These are phyloP conservation scores for Plasmodium vivax DNA, from an alignment of 169 alveolate species.

Conservation along the genomic window DNA sequence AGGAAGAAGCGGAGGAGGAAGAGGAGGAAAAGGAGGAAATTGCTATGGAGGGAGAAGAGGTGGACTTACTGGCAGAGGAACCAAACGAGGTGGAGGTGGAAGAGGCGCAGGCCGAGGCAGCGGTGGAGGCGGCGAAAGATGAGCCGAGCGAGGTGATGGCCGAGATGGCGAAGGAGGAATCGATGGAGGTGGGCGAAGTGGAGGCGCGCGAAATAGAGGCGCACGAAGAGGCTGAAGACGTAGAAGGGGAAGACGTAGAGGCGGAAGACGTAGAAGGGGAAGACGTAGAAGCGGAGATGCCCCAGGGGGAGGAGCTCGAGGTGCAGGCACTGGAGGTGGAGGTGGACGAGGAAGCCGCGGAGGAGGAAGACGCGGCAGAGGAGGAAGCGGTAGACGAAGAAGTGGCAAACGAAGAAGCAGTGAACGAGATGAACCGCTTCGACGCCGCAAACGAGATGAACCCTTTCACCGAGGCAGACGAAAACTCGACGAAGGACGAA, in stretches of 20 bases:
- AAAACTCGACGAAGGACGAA: not conserved
- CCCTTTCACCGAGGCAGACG: not conserved
- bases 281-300: not conserved
- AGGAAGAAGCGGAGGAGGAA: not conserved
- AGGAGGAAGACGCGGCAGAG: not conserved
- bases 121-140: not conserved
- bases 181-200: not conserved
- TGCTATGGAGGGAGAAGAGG: not conserved
- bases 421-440: not conserved
- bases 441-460: not conserved
- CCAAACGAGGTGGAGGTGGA: not conserved
- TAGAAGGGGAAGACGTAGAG: not conserved
- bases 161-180: not conserved
- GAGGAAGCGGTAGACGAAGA: not conserved
- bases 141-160: not conserved
- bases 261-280: not conserved
- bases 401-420: not conserved
- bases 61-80: not conserved
- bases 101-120: not conserved
- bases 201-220: not conserved
- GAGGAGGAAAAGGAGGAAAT: too few species aligned
- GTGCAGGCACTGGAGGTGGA: not conserved
- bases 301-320: not conserved
- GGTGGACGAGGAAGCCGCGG: not conserved
- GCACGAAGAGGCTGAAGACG: not conserved